These are phyloP conservation scores for Stephania cephalantha DNA, from an alignment of 164 flowering plant species.

Conservation along the genomic window DNA sequence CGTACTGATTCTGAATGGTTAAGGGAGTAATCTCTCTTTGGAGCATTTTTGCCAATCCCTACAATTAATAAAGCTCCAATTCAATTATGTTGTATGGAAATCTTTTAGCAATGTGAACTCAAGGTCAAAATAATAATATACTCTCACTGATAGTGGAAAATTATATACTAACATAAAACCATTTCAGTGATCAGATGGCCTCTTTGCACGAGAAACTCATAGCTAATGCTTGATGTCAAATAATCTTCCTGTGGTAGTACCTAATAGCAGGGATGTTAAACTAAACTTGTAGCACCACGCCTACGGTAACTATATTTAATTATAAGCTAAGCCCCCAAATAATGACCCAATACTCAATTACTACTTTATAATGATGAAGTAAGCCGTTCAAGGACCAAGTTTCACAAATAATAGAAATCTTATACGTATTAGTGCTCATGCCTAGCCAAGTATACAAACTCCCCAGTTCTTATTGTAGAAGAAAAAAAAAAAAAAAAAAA, in stretches of 20 bases:
- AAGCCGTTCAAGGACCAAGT: no score
- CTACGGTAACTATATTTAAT: no score
- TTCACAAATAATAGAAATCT: no score
- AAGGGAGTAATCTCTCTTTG: constrained; percentile 67
- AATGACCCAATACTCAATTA: background rate
- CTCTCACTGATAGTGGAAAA: background rate
- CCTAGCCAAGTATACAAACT: background rate
- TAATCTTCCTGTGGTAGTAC: no score
- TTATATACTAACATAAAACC: no score
- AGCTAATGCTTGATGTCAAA: no score
- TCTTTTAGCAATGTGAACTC: no score
- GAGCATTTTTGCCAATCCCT: constrained; percentile 65
- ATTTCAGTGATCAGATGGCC: background rate
- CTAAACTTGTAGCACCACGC: no score
- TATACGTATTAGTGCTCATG: background rate
- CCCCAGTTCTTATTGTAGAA: background rate
- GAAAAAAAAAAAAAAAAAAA: no score
- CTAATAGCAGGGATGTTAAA: no score
- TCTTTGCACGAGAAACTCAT: no score
- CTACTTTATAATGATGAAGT: background rate
- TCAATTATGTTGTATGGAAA: background rate
- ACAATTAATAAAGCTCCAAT: constrained; percentile 9
- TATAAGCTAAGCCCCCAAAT: no score
- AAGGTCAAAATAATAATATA: background rate
- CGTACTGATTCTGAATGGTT: constrained; percentile 40